These are phyloP conservation scores for Rugosomyces carneus DNA, from an alignment of 1,284 basidiomycete species.

Conservation along the genomic window DNA sequence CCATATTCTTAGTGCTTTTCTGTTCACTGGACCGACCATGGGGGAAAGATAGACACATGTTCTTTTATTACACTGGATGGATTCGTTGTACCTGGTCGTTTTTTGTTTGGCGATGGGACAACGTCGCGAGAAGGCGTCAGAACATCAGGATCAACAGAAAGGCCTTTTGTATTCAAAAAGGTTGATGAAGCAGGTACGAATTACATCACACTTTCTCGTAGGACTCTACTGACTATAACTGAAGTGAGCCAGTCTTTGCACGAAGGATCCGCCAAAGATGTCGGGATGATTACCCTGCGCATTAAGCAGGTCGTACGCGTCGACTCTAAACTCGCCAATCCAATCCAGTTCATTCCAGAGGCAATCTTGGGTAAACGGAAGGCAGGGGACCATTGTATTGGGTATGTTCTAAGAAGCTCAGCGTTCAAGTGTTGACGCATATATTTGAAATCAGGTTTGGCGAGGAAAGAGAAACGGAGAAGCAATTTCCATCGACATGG, in stretches of 20 bases:
- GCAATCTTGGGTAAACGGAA: slow-evolving; percentile 25
- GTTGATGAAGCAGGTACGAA: slow-evolving; percentile 30
- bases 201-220: background rate
- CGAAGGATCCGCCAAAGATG: slow-evolving; percentile 27
- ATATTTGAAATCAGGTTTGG: slow-evolving; percentile 35
- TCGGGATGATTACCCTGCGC: slow-evolving; percentile 49
- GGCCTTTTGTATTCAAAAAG: slow-evolving; percentile 51
- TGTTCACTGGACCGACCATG: slow-evolving; percentile 57
- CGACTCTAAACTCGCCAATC: slow-evolving; percentile 29
- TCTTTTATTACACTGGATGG: slow-evolving; percentile 57
- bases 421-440: background rate
- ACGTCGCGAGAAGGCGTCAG: slow-evolving; percentile 41
- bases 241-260: slow-evolving; percentile 13
- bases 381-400: slow-evolving; percentile 32
- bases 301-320: slow-evolving; percentile 41
- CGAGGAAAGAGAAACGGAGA: slow-evolving; percentile 28
- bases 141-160: slow-evolving; percentile 38
- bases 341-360: slow-evolving; percentile 29
- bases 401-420: slow-evolving; percentile 26
- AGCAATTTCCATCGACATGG: slow-evolving; percentile 46
- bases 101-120: slow-evolving; percentile 47
- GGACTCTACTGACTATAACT: background rate
- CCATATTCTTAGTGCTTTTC: slow-evolving; percentile 39
- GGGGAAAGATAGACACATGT: slow-evolving; percentile 44
- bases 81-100: slow-evolving; percentile 49